Evolutionary conservation across 2,329 filamentous ascomycete species (phyloP).

Genomic region (Dryadomyces quercus-mongolicae): DNA sequence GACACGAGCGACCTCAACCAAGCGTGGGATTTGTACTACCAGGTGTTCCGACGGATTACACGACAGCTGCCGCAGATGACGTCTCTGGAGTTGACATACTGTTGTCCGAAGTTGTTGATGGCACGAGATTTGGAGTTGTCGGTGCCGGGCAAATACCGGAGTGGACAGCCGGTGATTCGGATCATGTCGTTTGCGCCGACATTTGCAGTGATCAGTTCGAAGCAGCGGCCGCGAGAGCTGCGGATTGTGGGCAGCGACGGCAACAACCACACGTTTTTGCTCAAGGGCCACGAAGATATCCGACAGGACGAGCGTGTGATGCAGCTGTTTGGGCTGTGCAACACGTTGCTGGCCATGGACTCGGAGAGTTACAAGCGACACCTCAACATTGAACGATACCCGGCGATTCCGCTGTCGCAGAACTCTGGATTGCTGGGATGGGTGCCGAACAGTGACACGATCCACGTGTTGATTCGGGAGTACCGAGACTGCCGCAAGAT

Average conservation of each 20-base stretch:
- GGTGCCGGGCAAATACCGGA: constrained; percentile 89
- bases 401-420: constrained; percentile 93
- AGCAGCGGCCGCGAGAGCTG: constrained; percentile 87
- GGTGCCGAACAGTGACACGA: constrained; percentile 94
- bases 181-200: constrained; percentile 87
- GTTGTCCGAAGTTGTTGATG: constrained; percentile 83
- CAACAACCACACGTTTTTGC: constrained; percentile 69
- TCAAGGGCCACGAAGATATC: constrained; percentile 99
- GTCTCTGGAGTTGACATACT: constrained; percentile 87
- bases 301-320: constrained; percentile 98
- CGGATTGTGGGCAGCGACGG: constrained; percentile 84
- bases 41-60: constrained; percentile 91
- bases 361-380: constrained; percentile 95
- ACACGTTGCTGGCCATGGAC: constrained; percentile 86
- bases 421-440: constrained; percentile 91
- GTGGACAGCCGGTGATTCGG: constrained; percentile 62
- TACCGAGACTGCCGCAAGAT: constrained; percentile 97
- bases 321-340: constrained; percentile 96
- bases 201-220: constrained; percentile 87
- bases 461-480: constrained; percentile 92
- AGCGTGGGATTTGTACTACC: constrained; percentile 98
- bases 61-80: constrained; percentile 88
- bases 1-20: constrained; percentile 94
- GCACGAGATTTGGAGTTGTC: constrained; percentile 81
- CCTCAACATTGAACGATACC: constrained; percentile 89